Conservation (phyloP, 2,329 filamentous ascomycete species). For the Aspergillus pseudonomiae region DNA sequence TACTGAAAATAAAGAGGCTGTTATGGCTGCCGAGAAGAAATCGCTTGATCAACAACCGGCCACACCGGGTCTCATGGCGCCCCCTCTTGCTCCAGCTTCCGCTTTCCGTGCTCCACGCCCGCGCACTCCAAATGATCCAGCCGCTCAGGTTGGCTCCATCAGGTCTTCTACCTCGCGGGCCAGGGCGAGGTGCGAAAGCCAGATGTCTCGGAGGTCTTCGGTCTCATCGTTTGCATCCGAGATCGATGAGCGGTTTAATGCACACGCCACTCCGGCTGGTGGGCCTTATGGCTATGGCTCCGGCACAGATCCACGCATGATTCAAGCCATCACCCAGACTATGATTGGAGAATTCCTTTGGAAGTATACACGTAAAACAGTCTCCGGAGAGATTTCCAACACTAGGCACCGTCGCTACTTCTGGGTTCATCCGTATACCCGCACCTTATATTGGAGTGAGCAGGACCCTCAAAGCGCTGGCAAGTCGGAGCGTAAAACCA, state of each 20-base stretch:
- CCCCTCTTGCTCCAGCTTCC: slow-evolving; percentile 80
- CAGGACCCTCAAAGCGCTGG: slow-evolving; percentile 79
- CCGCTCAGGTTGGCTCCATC: slow-evolving; percentile 47
- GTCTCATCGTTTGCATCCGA: slow-evolving; percentile 96
- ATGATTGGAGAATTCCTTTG: slow-evolving; percentile 99
- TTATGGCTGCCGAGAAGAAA: slow-evolving; percentile 73
- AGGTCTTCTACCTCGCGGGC: slow-evolving; percentile 63
- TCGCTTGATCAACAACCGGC: slow-evolving; percentile 51
- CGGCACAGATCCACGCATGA: slow-evolving; percentile 92
- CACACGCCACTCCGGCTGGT: slow-evolving; percentile 57
- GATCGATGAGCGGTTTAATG: slow-evolving; percentile 87
- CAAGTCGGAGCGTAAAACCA: slow-evolving; percentile 74
- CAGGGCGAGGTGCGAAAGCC: slow-evolving; percentile 46
- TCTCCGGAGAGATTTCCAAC: slow-evolving; percentile 83
- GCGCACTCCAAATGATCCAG: slow-evolving; percentile 61
- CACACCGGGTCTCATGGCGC: slow-evolving; percentile 68
- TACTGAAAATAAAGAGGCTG: slow-evolving; percentile 77
- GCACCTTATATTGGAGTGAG: slow-evolving; percentile 96
- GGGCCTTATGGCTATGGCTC: slow-evolving; percentile 64
- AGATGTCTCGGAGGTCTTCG: slow-evolving; percentile 72
- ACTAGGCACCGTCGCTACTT: slow-evolving; percentile 95
- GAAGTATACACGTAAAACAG: slow-evolving; percentile 97
- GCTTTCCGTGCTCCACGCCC: slow-evolving; percentile 63
- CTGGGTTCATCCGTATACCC: slow-evolving; percentile 98
- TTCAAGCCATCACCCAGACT: slow-evolving; percentile 97